Base-by-base conservation (phyloP, 306 rosid genomes). In the Cicer pinnatifidum region DNA sequence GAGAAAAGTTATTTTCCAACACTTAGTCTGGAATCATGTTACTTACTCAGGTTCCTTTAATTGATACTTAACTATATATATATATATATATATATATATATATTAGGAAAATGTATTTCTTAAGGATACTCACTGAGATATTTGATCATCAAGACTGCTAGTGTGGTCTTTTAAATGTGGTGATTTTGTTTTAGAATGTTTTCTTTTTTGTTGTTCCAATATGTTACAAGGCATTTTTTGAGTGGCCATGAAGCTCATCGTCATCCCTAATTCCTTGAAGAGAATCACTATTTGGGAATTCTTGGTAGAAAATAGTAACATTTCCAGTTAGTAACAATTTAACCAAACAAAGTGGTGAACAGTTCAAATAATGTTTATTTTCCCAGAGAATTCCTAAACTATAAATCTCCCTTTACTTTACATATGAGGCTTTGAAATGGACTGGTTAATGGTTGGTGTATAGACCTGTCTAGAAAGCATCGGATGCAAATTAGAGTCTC, bases 321-420 rank as follows among this genome's bases (percentile, higher is more conserved):
- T 58, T 72, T 58, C 17, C 58, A 23, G 52, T 45, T 28, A 58
- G 58, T 12, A 58, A 45, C 58, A 72, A 58, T 58, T 44, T 23
- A 72, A 44, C 68, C 77, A 13, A 72, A 44, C 8, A 58, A 72
- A 35, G 12, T 45, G 58, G 57, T 60, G 20, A n/a, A 72, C n/a
- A 38, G n/a, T 59, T 28, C 44, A 28, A 15, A 33, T 16, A n/a
- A 13, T 9, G 15, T 7, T 13, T 53, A 39, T 38, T 52, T 20
- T 58, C 44, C 35, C 64, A 41, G 15, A 28, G 13, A 57, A 44
- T 72, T 72, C 56, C 11, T 58, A n/a, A 71, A 20, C 44, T 12
- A n/a, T 16, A 54, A 71, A 43, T n/a, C 23, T 41, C 41, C 9
- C 6, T 53, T 53, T 28, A 67, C 61, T 67, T 33, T 12, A 58